Evolutionary conservation across 495 filamentous ascomycete species (phyloP), one percentile per base, ranked within the genome.

Genomic region (Penicillium manginii): DNA sequence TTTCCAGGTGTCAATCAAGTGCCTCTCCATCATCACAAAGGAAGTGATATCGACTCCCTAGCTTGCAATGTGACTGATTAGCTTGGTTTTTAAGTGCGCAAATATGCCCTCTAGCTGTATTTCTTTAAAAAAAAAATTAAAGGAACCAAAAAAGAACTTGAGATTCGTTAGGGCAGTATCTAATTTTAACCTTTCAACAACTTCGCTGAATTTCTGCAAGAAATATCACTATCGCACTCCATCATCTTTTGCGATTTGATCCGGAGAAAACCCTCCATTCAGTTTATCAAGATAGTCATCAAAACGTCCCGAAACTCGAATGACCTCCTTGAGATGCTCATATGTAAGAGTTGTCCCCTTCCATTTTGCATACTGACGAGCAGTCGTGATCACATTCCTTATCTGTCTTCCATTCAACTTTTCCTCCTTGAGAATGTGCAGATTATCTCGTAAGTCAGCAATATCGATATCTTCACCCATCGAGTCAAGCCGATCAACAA

Each of bases 331-430:
- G 10, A 70, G 49, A 9, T 68, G 52, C 39, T 54, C 45, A 47
- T 63, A 63, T 3, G 56, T 57, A 18, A 72, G 57, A 18, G 40
- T 17, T 11, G 50, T 33, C 14, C 52, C 46, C 21, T 62, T 57
- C 52, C 55, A 70, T 21, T 59, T 43, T 1, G 65, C 67, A 19
- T 43, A 70, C 31, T 58, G 57, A 33, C 58, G 50, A 12, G 65
- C 57, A 11, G 69, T 73, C 2, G 52, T 62, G 17, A 73, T 52
- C 10, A 54, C 51, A 54, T 74, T 72, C 15, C 66, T 57, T 47
- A 74, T 74, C 43, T 74, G 57, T 7, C 70, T 47, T 23, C 71
- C 70, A 51, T 83, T 83, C 54, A 82, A 47, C 9, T 72, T 32
- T n/a, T 60, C 53, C 8, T 55, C 40, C 2, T 59, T 51, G 23